Evolutionary conservation across 257 asterid genomes (phyloP), one percentile per base, ranked within the genome.

Genomic region (Lavandula angustifolia): DNA sequence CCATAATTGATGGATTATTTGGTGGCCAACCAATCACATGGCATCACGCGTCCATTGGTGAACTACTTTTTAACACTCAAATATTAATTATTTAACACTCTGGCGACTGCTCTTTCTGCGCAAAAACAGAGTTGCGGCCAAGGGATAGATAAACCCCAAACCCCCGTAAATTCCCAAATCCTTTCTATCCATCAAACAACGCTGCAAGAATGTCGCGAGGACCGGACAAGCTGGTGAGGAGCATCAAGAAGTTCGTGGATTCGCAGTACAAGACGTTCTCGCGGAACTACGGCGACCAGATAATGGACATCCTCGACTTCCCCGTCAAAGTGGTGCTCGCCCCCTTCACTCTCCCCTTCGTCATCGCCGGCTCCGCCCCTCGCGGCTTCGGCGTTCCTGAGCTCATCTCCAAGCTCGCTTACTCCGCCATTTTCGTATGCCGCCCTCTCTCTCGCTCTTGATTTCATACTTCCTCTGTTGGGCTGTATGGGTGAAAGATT

Each of bases 301-400:
- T 87, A 32, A 84, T 77, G 70, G 95, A 89, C 64, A 76, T 89
- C 6, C 73, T 87, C 55, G 97, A 92, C 9, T 83, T 92, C 68
- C 97, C 99, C 8, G 73, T 83, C 14, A 89, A 84, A 76, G 77
- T 92, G 3, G 87, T 92, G n/a, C 77, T 84, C 9, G 76, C 83
- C 27, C 97, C 99, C 22, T 80, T 92, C 81, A 89, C 96, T 4
- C 87, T 89, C 46, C 84, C 96, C 67, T 84, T 78, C 71, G 96
- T 84, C 88, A 81, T 92, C 43, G 94, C 96, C 47, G 99, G 96
- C 78, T 92, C 97, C 35, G 97, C 97, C n/a, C 96, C 96, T 3
- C 96, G 99, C 47, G 99, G 96, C n/a, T 92, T 89, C 57, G 99
- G 99, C 69, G 68, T 92, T 58, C 99, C 99, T 1, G 95, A 92